A percentile compares a stretch with the other conserved stretches of the same genome.
Conservation (phyloP, 2,329 filamentous ascomycete genomes). For the Colletotrichum agaves region DNA sequence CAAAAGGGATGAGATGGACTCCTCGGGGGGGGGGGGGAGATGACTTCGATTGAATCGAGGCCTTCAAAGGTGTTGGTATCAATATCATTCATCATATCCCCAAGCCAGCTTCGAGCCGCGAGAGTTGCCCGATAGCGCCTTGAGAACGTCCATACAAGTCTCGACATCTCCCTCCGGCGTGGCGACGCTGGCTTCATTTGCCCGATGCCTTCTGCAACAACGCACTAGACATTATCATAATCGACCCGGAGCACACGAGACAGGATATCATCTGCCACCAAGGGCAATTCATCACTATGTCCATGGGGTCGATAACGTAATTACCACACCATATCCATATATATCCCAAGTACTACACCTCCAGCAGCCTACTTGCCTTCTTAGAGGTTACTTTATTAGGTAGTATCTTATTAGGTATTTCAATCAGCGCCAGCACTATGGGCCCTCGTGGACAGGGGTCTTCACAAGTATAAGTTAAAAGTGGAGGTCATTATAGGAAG, state of each 20-base stretch:
- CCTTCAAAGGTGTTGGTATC: not conserved
- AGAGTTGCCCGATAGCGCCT: not conserved
- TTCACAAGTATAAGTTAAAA: no score
- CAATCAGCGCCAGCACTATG: no score
- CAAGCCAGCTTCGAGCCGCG: not conserved
- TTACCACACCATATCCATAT: no score
- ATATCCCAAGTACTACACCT: no score
- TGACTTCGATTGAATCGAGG: conserved; percentile 11
- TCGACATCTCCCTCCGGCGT: not conserved
- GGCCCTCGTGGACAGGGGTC: no score
- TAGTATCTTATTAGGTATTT: no score
- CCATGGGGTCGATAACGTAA: not conserved
- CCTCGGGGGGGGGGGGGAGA: not conserved
- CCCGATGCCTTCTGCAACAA: not conserved
- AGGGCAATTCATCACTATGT: conserved; percentile 1
- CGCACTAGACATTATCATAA: not conserved
- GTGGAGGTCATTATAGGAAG: no score
- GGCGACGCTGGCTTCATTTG: not conserved
- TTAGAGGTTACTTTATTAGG: no score
- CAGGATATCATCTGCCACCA: conserved; percentile 9
- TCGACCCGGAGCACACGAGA: not conserved
- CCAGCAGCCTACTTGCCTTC: no score
- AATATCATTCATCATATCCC: conserved; percentile 1
- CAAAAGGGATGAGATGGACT: not conserved
- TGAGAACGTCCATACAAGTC: not conserved